These are phyloP conservation scores for Datisca glomerata DNA, from an alignment of 306 rosid species.

Conservation along the genomic window DNA sequence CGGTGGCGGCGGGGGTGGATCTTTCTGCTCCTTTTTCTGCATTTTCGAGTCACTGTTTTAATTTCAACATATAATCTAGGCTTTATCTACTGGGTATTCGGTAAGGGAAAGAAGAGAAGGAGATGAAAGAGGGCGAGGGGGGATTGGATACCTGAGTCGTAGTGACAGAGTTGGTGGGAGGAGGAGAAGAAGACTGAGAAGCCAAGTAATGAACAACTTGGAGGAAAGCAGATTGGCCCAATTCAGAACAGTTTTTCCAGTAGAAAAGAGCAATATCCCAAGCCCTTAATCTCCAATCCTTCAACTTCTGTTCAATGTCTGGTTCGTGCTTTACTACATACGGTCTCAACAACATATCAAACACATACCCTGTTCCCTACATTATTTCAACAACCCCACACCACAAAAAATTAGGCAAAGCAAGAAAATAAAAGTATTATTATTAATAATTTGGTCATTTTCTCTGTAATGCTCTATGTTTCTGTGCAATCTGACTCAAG, in stretches of 20 bases:
- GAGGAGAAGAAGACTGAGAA: conserved; percentile 27
- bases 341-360: conserved; percentile 47
- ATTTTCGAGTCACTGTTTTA: neutral
- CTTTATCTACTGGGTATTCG: no score
- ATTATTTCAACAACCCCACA: neutral
- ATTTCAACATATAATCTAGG: neutral
- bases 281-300: conserved; percentile 41
- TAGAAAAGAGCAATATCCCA: conserved; percentile 51
- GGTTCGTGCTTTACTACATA: conserved; percentile 37
- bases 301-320: conserved; percentile 45
- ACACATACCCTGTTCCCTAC: conserved; percentile 54
- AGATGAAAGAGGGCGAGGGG: neutral
- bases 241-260: conserved; percentile 44
- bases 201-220: conserved; percentile 42
- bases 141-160: conserved; percentile 2
- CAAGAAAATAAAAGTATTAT: no score
- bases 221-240: conserved; percentile 49
- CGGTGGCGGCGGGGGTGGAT: conserved; percentile 22
- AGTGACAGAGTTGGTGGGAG: conserved; percentile 2
- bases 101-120: neutral
- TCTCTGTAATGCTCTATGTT: no score
- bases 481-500: no score
- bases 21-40: conserved; percentile 30
- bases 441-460: no score
- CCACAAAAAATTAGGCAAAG: no score